These are phyloP conservation scores for Bruguiera gymnorhiza DNA, from an alignment of 345 rosid genomes.

Conservation along the genomic window DNA sequence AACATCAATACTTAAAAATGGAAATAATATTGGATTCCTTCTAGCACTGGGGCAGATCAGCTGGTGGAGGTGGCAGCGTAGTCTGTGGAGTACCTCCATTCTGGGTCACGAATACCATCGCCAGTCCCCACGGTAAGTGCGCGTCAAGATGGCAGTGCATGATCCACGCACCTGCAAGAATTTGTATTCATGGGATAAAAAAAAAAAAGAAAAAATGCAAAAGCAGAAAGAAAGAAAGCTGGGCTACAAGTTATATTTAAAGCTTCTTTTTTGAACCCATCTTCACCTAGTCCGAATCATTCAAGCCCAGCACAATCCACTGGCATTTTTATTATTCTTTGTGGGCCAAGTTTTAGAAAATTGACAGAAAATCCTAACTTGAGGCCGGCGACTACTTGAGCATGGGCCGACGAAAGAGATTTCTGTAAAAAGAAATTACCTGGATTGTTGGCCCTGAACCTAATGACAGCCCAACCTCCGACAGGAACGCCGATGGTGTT, in stretches of 20 bases:
- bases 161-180: constrained; percentile 22
- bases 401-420: not conserved
- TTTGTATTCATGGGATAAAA: not conserved
- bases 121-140: constrained; percentile 27
- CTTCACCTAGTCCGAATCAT: too few species aligned
- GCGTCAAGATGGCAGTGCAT: constrained; percentile 32
- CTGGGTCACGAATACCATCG: constrained; percentile 14
- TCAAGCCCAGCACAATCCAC: too few species aligned
- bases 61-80: constrained; percentile 31
- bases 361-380: too few species aligned
- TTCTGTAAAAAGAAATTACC: constrained; percentile 33
- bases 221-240: not conserved
- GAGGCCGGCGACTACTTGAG: too few species aligned
- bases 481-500: constrained; percentile 74
- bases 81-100: constrained; percentile 19
- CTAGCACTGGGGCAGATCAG: constrained; percentile 30
- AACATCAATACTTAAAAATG: not conserved
- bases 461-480: constrained; percentile 39
- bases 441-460: constrained; percentile 83
- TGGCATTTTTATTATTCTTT: too few species aligned
- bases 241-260: too few species aligned
- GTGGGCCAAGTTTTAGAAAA: too few species aligned
- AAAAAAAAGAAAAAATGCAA: not conserved
- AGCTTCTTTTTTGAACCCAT: too few species aligned
- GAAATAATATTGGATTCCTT: not conserved